Conservation (phyloP, 2,329 filamentous ascomycete species). For the Venturia nashicola region DNA sequence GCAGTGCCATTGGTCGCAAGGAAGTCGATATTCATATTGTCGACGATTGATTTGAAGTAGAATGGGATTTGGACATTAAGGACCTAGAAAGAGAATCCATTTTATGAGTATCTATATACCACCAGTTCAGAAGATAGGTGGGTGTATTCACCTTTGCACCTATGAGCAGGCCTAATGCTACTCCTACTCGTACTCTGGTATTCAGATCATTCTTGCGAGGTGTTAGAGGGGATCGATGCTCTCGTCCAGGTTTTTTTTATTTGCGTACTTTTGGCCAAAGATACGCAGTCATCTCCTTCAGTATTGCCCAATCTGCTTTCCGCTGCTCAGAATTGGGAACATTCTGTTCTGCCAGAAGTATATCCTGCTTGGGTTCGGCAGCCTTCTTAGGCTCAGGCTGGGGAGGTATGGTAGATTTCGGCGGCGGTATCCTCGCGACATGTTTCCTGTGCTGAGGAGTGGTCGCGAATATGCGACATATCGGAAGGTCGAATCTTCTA, state of each 20-base stretch:
- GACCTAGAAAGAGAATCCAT: conserved; percentile 33
- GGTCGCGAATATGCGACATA: conserved; percentile 26
- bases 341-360: conserved; percentile 52
- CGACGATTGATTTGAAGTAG: conserved; percentile 97
- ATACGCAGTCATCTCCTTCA: conserved; percentile 94
- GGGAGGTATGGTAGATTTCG: conserved; percentile 14
- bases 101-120: conserved; percentile 13
- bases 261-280: conserved; percentile 69
- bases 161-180: conserved; percentile 73
- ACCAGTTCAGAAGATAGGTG: conserved; percentile 5
- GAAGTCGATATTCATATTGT: conserved; percentile 95
- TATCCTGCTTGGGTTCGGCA: conserved; percentile 33
- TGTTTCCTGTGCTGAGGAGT: conserved; percentile 31
- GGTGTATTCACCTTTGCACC: conserved; percentile 61
- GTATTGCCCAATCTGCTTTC: conserved; percentile 95
- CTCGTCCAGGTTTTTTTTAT: not conserved
- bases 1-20: conserved; percentile 77
- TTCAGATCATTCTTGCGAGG: conserved; percentile 51
- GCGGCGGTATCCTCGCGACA: conserved; percentile 18
- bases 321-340: conserved; percentile 73
- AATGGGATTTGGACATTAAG: conserved; percentile 97
- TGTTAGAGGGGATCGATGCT: conserved; percentile 7
- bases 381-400: conserved; percentile 19
- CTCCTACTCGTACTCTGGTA: conserved; percentile 71
- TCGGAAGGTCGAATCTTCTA: not conserved